These are phyloP conservation scores for Trypanosoma platydactyli DNA, from an alignment of 208 protist genomes.

Conservation along the genomic window DNA sequence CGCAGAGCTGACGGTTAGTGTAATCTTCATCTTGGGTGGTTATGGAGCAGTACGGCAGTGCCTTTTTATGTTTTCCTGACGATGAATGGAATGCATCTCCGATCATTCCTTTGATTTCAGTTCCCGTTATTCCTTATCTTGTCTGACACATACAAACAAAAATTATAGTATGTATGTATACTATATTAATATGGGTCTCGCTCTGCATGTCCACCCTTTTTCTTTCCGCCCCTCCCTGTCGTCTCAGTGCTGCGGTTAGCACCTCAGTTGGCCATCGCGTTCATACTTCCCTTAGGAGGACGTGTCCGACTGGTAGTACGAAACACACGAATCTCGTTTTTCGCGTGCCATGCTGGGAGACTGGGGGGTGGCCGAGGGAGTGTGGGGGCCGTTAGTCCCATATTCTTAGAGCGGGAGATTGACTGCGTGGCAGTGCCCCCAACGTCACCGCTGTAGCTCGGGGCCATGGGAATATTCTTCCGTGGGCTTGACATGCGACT, in stretches of 20 bases:
- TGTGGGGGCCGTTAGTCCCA: background rate
- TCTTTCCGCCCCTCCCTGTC: slow-evolving; percentile 1
- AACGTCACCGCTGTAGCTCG: background rate
- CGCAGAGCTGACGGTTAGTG: too few relatives aligned
- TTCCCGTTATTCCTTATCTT: background rate
- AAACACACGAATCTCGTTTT: background rate
- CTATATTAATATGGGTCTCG: slow-evolving; percentile 1
- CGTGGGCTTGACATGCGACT: background rate
- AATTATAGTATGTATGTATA: slow-evolving; percentile 16
- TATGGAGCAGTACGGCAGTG: too few relatives aligned
- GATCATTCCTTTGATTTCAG: too few relatives aligned
- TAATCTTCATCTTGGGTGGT: too few relatives aligned
- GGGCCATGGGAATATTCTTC: background rate
- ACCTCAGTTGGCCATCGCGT: too few relatives aligned
- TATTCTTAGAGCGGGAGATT: background rate
- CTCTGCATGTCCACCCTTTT: slow-evolving; percentile 1
- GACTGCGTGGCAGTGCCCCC: background rate
- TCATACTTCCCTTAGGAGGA: too few relatives aligned
- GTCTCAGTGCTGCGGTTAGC: too few relatives aligned
- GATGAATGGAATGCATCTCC: background rate
- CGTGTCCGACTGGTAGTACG: too few relatives aligned
- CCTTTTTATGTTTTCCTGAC: too few relatives aligned
- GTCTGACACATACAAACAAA: slow-evolving; percentile 4
- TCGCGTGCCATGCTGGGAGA: background rate
- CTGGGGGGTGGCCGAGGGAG: background rate